Base-by-base conservation (phyloP, 2,329 filamentous ascomycete species). In the Penicillium sp. region DNA sequence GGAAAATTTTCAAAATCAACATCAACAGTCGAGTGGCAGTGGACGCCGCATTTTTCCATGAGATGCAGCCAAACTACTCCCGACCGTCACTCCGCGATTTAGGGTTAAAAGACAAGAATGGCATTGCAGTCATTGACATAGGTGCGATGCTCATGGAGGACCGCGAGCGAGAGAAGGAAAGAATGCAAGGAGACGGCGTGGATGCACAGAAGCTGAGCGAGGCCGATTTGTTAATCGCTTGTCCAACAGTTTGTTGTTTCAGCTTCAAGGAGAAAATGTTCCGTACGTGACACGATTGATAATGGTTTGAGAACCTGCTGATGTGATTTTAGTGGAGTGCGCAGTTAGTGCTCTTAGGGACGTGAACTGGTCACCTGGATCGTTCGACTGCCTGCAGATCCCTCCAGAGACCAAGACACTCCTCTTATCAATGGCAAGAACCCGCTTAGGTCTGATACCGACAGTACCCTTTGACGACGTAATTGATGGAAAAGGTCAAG, bases 181-280 rank as follows among this genome's bases (percentile, higher is more conserved):
- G n/a, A 4, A 38, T 52, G 19, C n/a, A 37, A 25, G n/a, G n/a
- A n/a, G n/a, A 38, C 30, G 33, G 49, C 25, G 30, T 52, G 16
- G 49, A 52, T 2, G n/a, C 33, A 26, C 33, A 38, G 3, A 16
- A 52, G 10, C 4, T 52, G 6, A 16, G 30, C 3, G 33, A 52
- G 49, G 3, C n/a, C 30, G 49, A 52, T 26, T 52, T 52, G 3
- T 52, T 52, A 19, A 10, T 52, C 30, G n/a, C 33, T 30, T 52
- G 49, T 19, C 49, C 19, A 38, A 52, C 33, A 52, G 49, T 52
- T 5, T 38, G 19, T 11, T 52, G 33, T 26, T 52, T 52, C 6
- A 52, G 49, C 19, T 52, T 52, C 30, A 38, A 52, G 49, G 49
- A 52, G 16, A 52, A 52, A 38, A 25, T 25, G 6, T 52, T 52